Conservation (phyloP, 495 filamentous ascomycete species). For the Penicillium chermesinum region DNA sequence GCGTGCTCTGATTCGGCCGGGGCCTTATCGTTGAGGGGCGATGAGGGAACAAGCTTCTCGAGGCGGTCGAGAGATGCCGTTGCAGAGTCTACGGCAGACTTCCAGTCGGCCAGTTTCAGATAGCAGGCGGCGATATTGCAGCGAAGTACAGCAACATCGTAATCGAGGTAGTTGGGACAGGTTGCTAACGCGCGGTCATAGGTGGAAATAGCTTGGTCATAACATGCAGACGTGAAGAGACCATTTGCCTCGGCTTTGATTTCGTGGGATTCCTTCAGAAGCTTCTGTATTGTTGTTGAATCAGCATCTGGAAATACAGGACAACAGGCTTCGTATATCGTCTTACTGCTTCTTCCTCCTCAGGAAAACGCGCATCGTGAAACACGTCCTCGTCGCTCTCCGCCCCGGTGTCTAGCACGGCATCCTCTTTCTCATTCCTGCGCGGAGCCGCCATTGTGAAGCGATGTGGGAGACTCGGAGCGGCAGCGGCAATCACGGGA, state of each 20-base stretch:
- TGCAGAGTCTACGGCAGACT: conserved; percentile 70
- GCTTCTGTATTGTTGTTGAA: conserved; percentile 39
- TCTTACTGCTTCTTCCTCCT: conserved; percentile 72
- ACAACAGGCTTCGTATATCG: neutral
- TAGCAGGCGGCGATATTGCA: conserved; percentile 91
- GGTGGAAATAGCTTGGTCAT: conserved; percentile 78
- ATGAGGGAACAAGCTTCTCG: conserved; percentile 51
- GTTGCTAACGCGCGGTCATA: conserved; percentile 80
- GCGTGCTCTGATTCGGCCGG: conserved; percentile 18
- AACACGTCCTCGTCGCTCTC: conserved; percentile 44
- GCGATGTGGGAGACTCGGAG: conserved; percentile 1
- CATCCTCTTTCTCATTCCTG: conserved; percentile 1
- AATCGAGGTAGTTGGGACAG: conserved; percentile 84
- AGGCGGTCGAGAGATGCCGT: conserved; percentile 67
- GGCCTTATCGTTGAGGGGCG: conserved; percentile 13
- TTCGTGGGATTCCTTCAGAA: conserved; percentile 66
- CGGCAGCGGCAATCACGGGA: conserved; percentile 20
- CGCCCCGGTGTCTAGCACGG: conserved; percentile 11
- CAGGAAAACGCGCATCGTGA: conserved; percentile 55
- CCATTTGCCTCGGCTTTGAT: conserved; percentile 75
- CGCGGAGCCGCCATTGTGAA: conserved; percentile 12
- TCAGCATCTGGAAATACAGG: neutral
- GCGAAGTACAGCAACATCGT: conserved; percentile 79
- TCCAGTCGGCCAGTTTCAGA: conserved; percentile 82
- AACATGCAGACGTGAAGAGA: conserved; percentile 65